phyloP scores from a whole-genome alignment of 495 filamentous ascomycete genomes.

The Antarctomyces pellizariae region DNA sequence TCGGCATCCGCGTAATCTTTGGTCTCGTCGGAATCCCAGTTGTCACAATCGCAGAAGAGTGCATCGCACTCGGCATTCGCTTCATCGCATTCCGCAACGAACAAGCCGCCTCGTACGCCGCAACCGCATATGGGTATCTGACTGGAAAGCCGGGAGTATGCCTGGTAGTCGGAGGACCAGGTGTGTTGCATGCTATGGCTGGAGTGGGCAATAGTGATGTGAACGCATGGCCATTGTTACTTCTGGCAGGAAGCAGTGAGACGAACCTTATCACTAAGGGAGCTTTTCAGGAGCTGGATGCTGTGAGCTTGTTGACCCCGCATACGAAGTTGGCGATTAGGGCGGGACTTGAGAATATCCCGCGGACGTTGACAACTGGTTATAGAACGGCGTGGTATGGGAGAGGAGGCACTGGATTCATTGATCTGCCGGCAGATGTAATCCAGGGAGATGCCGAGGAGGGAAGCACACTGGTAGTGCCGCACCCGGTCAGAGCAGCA shows the following conservation, averaged over 20 bases:
- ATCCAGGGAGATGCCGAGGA: slow-evolving; percentile 22
- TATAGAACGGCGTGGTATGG: slow-evolving; percentile 34
- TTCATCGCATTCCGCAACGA: slow-evolving; percentile 46
- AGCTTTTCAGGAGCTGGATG: slow-evolving; percentile 39
- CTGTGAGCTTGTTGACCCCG: slow-evolving; percentile 29
- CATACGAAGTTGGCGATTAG: slow-evolving; percentile 34
- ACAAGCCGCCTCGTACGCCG: slow-evolving; percentile 39
- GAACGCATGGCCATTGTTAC: slow-evolving; percentile 34
- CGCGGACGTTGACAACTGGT: slow-evolving; percentile 25
- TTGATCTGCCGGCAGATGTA: slow-evolving; percentile 38
- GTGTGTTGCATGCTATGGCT: slow-evolving; percentile 36
- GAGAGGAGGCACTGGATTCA: slow-evolving; percentile 30
- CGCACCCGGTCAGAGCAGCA: slow-evolving; percentile 19
- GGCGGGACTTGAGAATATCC: slow-evolving; percentile 25
- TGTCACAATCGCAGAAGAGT: slow-evolving; percentile 39
- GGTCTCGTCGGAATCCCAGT: slow-evolving; percentile 43
- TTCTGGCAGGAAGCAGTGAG: slow-evolving; percentile 34
- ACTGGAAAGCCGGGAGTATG: slow-evolving; percentile 37
- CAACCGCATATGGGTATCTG: slow-evolving; percentile 39
- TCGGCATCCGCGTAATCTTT: slow-evolving; percentile 35
- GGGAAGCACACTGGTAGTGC: slow-evolving; percentile 10
- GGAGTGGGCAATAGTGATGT: slow-evolving; percentile 33
- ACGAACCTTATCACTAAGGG: slow-evolving; percentile 28
- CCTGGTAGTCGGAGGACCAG: slow-evolving; percentile 41
- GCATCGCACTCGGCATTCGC: slow-evolving; percentile 34